These are phyloP conservation scores for Globisporangium camurandrum DNA, from an alignment of 352 stramenopile species.

Conservation along the genomic window DNA sequence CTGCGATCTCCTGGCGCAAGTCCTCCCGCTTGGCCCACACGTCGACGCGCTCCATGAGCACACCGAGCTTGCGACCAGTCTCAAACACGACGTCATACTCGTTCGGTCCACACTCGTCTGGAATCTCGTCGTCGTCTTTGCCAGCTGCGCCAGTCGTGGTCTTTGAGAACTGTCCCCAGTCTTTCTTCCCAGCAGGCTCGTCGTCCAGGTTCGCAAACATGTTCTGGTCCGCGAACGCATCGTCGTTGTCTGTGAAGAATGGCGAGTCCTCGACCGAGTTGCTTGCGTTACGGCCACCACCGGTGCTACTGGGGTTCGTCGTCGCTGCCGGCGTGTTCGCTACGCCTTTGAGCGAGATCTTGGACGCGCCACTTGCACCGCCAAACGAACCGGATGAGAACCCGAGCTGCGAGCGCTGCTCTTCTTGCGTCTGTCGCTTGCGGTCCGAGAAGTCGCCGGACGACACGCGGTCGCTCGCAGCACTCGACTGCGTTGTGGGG, in stretches of 20 bases:
- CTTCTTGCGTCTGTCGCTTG: constrained; percentile 58
- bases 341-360: constrained; percentile 41
- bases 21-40: constrained; percentile 47
- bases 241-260: constrained; percentile 57
- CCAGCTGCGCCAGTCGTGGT: neutral
- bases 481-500: constrained; percentile 1
- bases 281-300: constrained; percentile 4
- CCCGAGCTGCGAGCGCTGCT: constrained; percentile 42
- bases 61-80: constrained; percentile 64
- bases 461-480: constrained; percentile 8
- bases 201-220: constrained; percentile 63
- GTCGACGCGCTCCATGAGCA: constrained; percentile 77
- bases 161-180: constrained; percentile 11
- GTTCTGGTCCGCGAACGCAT: constrained; percentile 51
- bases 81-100: constrained; percentile 81
- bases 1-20: constrained; percentile 47
- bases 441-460: constrained; percentile 11
- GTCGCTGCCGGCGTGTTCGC: constrained; percentile 2
- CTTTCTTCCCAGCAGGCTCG: constrained; percentile 19
- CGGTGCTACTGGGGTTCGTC: constrained; percentile 4
- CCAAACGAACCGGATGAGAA: constrained; percentile 50
- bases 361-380: constrained; percentile 11
- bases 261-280: constrained; percentile 32
- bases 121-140: constrained; percentile 14
- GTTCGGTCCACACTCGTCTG: constrained; percentile 29